phyloP scores from a whole-genome alignment of 306 rosid genomes.

The Quercus mongolica region DNA sequence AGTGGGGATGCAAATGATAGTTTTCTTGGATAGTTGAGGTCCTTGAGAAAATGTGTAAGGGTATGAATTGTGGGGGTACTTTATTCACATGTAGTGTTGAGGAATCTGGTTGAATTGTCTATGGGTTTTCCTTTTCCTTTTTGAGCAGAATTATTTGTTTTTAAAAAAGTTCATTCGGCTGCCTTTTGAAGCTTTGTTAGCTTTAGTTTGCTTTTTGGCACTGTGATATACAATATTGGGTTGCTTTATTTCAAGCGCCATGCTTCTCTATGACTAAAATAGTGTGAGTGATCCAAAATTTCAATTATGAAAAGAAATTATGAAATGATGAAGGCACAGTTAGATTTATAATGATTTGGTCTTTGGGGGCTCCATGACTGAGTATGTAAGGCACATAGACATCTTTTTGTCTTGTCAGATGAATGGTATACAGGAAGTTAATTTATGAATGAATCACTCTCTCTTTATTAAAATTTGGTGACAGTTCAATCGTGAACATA shows the following conservation, averaged over 20 bases:
- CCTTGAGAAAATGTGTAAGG: conserved; percentile 10
- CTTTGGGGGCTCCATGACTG: too few species aligned
- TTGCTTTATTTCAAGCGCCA: conserved; percentile 22
- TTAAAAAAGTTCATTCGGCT: neutral
- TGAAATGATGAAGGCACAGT: conserved; percentile 17
- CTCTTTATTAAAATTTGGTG: too few species aligned
- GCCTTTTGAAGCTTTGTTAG: conserved; percentile 41
- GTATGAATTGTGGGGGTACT: conserved; percentile 32
- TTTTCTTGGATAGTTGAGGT: too few species aligned
- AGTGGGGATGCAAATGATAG: too few species aligned
- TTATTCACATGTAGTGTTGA: conserved; percentile 50
- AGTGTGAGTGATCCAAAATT: neutral
- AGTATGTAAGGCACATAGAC: too few species aligned
- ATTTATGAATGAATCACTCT: too few species aligned
- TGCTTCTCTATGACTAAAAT: conserved; percentile 9
- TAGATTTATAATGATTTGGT: too few species aligned
- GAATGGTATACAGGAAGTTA: too few species aligned
- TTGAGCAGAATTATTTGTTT: conserved; percentile 21
- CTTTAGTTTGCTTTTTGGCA: conserved; percentile 40
- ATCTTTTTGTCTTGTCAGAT: too few species aligned
- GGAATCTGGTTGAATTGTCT: conserved; percentile 62
- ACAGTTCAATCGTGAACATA: too few species aligned
- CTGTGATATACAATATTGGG: neutral
- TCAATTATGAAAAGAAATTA: neutral
- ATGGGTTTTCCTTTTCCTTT: conserved; percentile 43